Conservation (phyloP, 768 basidiomycete species). For the Melanogaster broomeanus region DNA sequence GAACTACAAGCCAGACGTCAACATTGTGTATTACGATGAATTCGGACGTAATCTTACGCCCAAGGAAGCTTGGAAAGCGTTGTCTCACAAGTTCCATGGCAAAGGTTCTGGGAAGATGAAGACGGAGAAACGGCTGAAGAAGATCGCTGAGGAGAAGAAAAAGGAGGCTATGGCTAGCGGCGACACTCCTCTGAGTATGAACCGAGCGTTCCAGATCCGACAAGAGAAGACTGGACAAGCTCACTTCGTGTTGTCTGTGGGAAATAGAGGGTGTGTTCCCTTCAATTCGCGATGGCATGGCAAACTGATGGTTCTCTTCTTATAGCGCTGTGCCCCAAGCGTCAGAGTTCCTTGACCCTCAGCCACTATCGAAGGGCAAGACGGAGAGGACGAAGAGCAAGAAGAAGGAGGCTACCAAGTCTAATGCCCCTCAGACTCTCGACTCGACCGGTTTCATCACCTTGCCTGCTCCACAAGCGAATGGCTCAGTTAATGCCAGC, state of each 20-base stretch:
- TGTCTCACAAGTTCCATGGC: slow-evolving; percentile 98
- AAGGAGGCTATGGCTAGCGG: slow-evolving; percentile 91
- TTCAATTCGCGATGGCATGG: neutral
- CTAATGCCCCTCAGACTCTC: slow-evolving; percentile 43
- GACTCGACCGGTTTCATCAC: slow-evolving; percentile 70
- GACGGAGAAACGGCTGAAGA: slow-evolving; percentile 94
- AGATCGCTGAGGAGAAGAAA: slow-evolving; percentile 97
- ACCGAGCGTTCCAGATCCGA: slow-evolving; percentile 86
- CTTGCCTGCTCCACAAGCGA: slow-evolving; percentile 57
- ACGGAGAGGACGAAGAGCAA: slow-evolving; percentile 82
- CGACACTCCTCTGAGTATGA: slow-evolving; percentile 96
- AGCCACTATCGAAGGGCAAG: slow-evolving; percentile 81
- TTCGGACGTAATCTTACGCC: slow-evolving; percentile 84
- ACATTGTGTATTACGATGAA: slow-evolving; percentile 96
- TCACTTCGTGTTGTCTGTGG: slow-evolving; percentile 93
- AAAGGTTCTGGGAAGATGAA: slow-evolving; percentile 97
- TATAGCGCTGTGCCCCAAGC: slow-evolving; percentile 84
- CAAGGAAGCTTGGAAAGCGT: slow-evolving; percentile 98
- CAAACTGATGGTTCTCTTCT: slow-evolving; percentile 6
- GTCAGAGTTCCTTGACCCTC: slow-evolving; percentile 76
- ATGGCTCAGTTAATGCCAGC: slow-evolving; percentile 42
- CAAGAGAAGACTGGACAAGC: slow-evolving; percentile 95
- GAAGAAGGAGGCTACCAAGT: slow-evolving; percentile 65
- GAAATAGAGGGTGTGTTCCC: slow-evolving; percentile 78
- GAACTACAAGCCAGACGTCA: slow-evolving; percentile 95